Evolutionary conservation across 345 rosid species (phyloP), one percentile per base, ranked within the genome.

Genomic region (Odontarrhena argentea): DNA sequence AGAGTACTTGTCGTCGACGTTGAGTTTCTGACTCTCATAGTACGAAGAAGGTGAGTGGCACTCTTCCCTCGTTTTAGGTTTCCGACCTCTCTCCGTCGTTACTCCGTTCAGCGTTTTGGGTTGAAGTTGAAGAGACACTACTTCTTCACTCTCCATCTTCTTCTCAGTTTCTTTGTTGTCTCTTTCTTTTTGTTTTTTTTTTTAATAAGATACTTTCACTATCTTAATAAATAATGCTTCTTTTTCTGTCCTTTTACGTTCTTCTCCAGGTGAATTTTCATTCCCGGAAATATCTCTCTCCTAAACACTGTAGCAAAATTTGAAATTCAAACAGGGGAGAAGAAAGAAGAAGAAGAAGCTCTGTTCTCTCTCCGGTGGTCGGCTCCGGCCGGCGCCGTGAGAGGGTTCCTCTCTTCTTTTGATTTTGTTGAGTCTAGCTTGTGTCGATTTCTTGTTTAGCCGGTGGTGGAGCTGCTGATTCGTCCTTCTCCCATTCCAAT

Each of bases 1-100:
- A 71, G 84, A 67, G 78, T 85, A 85, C 83, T 85, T 88, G 32
- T 87, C 90, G 61, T 91, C 97, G 18, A 78, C 80, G 14, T 76
- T 69, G 28, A 74, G 83, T n/a, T 82, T 89, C 3, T 79, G 83
- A 4, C 74, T 65, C 6, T 75, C 69, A 44, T 67, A 76, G 37
- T 35, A 77, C 2, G 47, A 77, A 6, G 32, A 56, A 6, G 63
- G 52, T 48, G 81, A 74, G 32, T 73, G 74, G 37, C 71, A 79
- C 14, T 84, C 94, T 32, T 76, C 86, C 63, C 80, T 83, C 8
- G 78, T 81, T 74, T 85, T 86, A 32, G 83, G 89, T 63, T 84
- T 82, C 61, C 87, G 81, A 35, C 85, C 86, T 48, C 92, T 75
- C 86, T 84, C 43, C 44, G 18, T 40, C 9, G 51, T 5, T 49